These are phyloP conservation scores for Pichia kluyveri DNA, from an alignment of 805 yeast genomes.

Conservation along the genomic window DNA sequence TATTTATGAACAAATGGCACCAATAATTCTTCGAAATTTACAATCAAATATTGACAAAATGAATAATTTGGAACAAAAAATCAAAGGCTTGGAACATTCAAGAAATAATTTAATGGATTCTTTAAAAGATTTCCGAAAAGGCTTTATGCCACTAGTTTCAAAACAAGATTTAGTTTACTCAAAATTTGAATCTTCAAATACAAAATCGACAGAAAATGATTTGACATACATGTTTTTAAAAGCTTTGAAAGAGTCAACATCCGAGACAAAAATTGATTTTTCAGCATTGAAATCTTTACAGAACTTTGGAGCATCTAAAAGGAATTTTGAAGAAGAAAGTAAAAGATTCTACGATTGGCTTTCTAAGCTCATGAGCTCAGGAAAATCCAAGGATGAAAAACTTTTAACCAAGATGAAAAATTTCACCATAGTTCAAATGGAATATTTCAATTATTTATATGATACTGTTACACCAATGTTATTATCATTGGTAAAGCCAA, in stretches of 20 bases:
- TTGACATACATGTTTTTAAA: not conserved
- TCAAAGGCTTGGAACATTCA: conserved; percentile 13
- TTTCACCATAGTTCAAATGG: conserved; percentile 25
- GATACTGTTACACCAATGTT: conserved; percentile 18
- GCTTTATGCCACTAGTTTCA: conserved; percentile 2
- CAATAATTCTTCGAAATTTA: conserved; percentile 13
- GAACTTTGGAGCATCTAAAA: conserved; percentile 13
- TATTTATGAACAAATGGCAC: conserved; percentile 20
- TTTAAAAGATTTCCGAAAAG: conserved; percentile 7
- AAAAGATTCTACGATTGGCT: conserved; percentile 29
- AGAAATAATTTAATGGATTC: conserved; percentile 1
- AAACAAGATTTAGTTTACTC: conserved; percentile 1
- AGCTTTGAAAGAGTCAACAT: conserved; percentile 4
- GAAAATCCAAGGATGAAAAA: conserved; percentile 27
- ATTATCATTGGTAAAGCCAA: conserved; percentile 6
- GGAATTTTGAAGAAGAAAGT: conserved; percentile 28
- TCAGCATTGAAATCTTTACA: not conserved
- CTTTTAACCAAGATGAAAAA: conserved; percentile 21
- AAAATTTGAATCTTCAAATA: not conserved
- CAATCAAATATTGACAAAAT: conserved; percentile 13
- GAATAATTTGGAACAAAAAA: conserved; percentile 12
- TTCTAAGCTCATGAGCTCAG: conserved; percentile 26
- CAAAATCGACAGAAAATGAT: not conserved
- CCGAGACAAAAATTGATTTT: conserved; percentile 1
- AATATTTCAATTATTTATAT: conserved; percentile 21